Evolutionary conservation across 192 early-diverging fungal species (phyloP).

Genomic region (Borealophlyctis nickersoniae): DNA sequence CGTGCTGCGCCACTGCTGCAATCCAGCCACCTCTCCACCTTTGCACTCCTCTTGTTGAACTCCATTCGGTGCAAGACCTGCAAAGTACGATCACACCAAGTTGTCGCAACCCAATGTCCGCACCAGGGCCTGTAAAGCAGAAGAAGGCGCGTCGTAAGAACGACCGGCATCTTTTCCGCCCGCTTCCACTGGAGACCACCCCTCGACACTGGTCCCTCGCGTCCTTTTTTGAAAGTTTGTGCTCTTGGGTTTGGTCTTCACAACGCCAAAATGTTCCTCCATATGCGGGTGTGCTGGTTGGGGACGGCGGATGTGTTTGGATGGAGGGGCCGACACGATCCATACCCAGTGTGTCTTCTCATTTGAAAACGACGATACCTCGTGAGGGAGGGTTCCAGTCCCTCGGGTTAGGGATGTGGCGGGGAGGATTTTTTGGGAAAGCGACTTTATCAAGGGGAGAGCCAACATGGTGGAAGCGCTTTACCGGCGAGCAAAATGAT

Average conservation of each 20-base stretch:
- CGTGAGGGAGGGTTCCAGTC: background rate
- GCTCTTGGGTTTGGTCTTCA: too few relatives aligned
- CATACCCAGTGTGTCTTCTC: background rate
- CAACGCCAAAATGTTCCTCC: too few relatives aligned
- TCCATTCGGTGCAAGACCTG: too few relatives aligned
- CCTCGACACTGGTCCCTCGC: background rate
- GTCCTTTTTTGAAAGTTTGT: background rate
- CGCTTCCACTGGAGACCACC: background rate
- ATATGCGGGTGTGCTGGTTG: conserved; percentile 16
- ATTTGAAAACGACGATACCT: background rate
- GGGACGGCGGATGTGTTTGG: conserved; percentile 14
- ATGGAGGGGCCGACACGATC: background rate
- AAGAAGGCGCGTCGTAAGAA: background rate
- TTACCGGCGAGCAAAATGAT: conserved; percentile 14
- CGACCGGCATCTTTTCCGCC: background rate
- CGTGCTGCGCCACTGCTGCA: too few relatives aligned
- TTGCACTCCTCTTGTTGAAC: too few relatives aligned
- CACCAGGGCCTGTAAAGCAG: too few relatives aligned
- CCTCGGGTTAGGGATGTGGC: conserved; percentile 45
- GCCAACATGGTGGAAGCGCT: conserved; percentile 65
- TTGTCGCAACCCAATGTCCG: too few relatives aligned
- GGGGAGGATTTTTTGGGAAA: conserved; percentile 71
- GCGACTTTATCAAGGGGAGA: conserved; percentile 75
- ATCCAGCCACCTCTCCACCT: too few relatives aligned
- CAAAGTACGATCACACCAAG: too few relatives aligned